phyloP scores from a whole-genome alignment of 1,139 yeast genomes.

The Yamadazyma aaseri region DNA sequence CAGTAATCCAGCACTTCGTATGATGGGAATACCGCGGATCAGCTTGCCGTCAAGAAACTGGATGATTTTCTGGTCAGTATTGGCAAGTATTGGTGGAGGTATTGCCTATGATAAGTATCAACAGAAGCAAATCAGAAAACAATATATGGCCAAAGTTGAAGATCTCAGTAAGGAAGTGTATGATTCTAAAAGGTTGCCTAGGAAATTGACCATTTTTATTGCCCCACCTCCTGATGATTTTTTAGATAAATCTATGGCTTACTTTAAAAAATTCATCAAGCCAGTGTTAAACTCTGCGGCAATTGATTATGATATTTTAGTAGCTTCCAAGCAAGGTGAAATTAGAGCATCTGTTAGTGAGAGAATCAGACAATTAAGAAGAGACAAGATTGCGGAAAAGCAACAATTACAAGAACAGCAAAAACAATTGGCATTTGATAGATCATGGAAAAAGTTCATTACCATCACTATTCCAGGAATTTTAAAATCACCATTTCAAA shows the following conservation, averaged over 20 bases:
- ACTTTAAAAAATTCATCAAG: slow-evolving; percentile 79
- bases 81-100: slow-evolving; percentile 68
- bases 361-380: slow-evolving; percentile 69
- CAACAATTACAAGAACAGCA: slow-evolving; percentile 11
- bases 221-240: slow-evolving; percentile 98
- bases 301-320: slow-evolving; percentile 74
- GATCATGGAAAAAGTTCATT: slow-evolving; percentile 18
- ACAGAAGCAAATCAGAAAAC: slow-evolving; percentile 62
- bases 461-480: slow-evolving; percentile 12
- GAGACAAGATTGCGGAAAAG: slow-evolving; percentile 20
- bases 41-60: slow-evolving; percentile 89
- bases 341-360: slow-evolving; percentile 82
- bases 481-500: slow-evolving; percentile 13
- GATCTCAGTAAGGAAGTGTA: slow-evolving; percentile 41
- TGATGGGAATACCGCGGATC: slow-evolving; percentile 80
- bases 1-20: slow-evolving; percentile 82
- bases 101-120: slow-evolving; percentile 75
- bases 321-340: slow-evolving; percentile 85
- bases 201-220: slow-evolving; percentile 77
- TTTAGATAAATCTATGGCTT: slow-evolving; percentile 68
- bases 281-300: slow-evolving; percentile 88
- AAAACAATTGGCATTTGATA: slow-evolving; percentile 8
- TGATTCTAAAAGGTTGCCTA: slow-evolving; percentile 49
- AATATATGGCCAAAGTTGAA: slow-evolving; percentile 65
- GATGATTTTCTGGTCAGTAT: slow-evolving; percentile 82